Evolutionary conservation across 768 basidiomycete species (phyloP).

Genomic region (Termitomyces sp.): DNA sequence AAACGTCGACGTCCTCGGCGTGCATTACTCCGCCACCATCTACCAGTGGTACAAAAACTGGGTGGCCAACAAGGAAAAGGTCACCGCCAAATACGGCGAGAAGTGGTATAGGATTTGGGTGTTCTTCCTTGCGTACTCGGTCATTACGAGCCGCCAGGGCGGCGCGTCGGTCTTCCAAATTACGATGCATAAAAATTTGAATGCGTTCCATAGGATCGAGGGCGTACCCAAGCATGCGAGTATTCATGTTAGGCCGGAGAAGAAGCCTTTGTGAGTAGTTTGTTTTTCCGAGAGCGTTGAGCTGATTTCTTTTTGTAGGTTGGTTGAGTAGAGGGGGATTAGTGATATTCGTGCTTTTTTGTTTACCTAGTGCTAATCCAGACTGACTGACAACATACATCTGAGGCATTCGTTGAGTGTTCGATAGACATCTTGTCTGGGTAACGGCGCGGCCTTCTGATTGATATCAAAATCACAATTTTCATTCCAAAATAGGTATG

Average conservation of each 20-base stretch:
- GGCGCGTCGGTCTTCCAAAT: constrained; percentile 93
- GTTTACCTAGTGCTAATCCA: background rate
- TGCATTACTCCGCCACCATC: constrained; percentile 92
- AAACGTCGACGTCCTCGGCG: constrained; percentile 93
- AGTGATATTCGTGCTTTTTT: background rate
- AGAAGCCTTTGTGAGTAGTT: constrained; percentile 18
- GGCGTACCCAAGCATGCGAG: constrained; percentile 80
- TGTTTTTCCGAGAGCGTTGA: too few species aligned
- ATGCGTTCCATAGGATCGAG: constrained; percentile 87
- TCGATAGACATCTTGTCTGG: background rate
- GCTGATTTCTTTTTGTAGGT: background rate
- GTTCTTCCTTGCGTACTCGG: constrained; percentile 92
- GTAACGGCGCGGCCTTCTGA: too few species aligned
- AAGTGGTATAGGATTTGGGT: constrained; percentile 94
- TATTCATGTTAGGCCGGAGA: constrained; percentile 60
- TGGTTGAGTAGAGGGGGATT: background rate
- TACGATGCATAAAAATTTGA: constrained; percentile 97
- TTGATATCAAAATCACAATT: too few species aligned
- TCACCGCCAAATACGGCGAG: constrained; percentile 86
- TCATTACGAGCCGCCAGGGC: constrained; percentile 80
- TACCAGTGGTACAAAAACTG: constrained; percentile 97
- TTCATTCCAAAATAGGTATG: background rate
- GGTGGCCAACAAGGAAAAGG: constrained; percentile 88
- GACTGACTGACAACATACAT: background rate
- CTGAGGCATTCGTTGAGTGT: background rate